A percentile compares a stretch with the other conserved stretches of the same genome.
Evolutionary conservation across 2,329 filamentous ascomycete genomes (phyloP).

Genomic region (Byssoonygena ceratinophila): DNA sequence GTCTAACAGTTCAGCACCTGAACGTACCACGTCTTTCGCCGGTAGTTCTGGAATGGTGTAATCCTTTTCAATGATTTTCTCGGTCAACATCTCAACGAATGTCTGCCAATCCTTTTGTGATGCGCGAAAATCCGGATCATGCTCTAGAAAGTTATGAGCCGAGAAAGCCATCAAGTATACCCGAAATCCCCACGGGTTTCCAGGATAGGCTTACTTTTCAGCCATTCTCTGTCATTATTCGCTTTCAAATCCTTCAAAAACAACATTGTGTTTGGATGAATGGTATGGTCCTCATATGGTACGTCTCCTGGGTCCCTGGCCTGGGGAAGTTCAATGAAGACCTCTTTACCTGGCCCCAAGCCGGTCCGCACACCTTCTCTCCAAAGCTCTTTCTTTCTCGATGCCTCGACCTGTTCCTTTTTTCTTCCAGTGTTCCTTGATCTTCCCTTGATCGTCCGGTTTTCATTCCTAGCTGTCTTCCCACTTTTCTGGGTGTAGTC

Average conservation of each 20-base stretch:
- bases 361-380: conserved; percentile 45
- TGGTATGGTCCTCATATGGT: conserved; percentile 46
- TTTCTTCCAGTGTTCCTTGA: conserved; percentile 11
- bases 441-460: conserved; percentile 46
- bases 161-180: background rate
- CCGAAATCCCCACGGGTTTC: background rate
- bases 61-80: conserved; percentile 60
- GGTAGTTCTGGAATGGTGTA: conserved; percentile 78
- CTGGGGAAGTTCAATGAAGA: conserved; percentile 54
- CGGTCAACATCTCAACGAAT: conserved; percentile 62
- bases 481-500: conserved; percentile 1
- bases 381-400: conserved; percentile 45
- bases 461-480: conserved; percentile 14
- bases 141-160: conserved; percentile 41
- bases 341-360: conserved; percentile 48
- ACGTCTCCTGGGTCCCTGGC: conserved; percentile 50
- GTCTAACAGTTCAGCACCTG: background rate
- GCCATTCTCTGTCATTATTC: conserved; percentile 54
- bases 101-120: conserved; percentile 71
- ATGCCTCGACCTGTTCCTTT: conserved; percentile 15
- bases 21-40: conserved; percentile 61
- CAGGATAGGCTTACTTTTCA: conserved; percentile 44
- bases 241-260: conserved; percentile 49
- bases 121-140: conserved; percentile 68
- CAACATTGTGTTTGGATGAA: conserved; percentile 54